phyloP scores from a whole-genome alignment of 352 stramenopile species.

The Globisporangium sylvaticum region DNA sequence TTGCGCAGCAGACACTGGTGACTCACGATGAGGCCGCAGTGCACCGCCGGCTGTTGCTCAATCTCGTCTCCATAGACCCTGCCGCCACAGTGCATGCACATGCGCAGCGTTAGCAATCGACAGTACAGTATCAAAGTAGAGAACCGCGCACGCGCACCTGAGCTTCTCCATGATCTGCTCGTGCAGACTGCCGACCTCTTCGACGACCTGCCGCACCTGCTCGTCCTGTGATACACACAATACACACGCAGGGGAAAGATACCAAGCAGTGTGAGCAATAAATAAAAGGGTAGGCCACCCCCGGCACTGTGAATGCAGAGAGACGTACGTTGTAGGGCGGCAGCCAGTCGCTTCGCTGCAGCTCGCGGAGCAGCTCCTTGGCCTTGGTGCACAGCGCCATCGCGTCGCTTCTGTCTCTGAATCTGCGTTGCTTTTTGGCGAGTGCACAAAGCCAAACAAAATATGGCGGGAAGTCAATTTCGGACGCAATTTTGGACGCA shows the following conservation, averaged over 20 bases:
- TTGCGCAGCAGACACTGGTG: slow-evolving; percentile 89
- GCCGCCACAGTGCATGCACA: not conserved
- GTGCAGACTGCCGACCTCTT: slow-evolving; percentile 63
- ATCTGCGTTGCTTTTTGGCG: too few species aligned
- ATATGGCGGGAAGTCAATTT: not conserved
- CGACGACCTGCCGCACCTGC: slow-evolving; percentile 72
- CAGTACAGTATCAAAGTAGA: not conserved
- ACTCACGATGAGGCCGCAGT: slow-evolving; percentile 83
- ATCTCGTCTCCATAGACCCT: slow-evolving; percentile 67
- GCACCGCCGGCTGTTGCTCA: slow-evolving; percentile 51
- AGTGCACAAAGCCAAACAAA: too few species aligned
- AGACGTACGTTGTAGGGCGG: slow-evolving; percentile 85
- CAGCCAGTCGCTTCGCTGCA: slow-evolving; percentile 90
- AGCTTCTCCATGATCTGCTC: slow-evolving; percentile 79
- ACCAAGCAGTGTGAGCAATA: not conserved
- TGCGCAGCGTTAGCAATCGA: slow-evolving; percentile 4
- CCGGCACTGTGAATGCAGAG: too few species aligned
- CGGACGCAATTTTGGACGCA: too few species aligned
- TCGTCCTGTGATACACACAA: slow-evolving; percentile 46
- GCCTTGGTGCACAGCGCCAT: slow-evolving; percentile 78
- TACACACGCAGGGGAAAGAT: not conserved
- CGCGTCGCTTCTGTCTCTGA: not conserved
- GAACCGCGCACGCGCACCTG: slow-evolving; percentile 23
- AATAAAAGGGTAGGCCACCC: too few species aligned
- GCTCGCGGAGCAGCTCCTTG: slow-evolving; percentile 85